phyloP scores from a whole-genome alignment of 768 basidiomycete genomes.

The Suillus subluteus region DNA sequence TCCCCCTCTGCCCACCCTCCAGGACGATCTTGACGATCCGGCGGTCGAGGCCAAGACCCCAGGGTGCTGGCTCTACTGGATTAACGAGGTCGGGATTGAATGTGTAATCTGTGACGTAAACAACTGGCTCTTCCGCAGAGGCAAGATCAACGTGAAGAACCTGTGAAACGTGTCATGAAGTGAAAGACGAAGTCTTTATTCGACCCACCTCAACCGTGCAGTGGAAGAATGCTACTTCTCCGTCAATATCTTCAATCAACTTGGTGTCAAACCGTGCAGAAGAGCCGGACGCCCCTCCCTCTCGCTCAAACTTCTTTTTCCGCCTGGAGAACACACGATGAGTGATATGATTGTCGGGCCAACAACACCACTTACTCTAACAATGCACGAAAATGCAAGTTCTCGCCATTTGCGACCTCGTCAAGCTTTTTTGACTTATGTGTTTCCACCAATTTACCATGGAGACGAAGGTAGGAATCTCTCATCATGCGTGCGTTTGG shows the following conservation, averaged over 20 bases:
- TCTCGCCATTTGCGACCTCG: slow-evolving; percentile 38
- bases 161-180: slow-evolving; percentile 34
- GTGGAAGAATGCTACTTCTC: slow-evolving; percentile 47
- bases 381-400: slow-evolving; percentile 49
- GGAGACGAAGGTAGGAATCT: slow-evolving; percentile 44
- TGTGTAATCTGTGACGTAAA: slow-evolving; percentile 74
- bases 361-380: slow-evolving; percentile 46
- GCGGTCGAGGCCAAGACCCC: slow-evolving; percentile 51
- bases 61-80: slow-evolving; percentile 33
- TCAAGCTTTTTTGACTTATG: slow-evolving; percentile 50
- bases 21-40: slow-evolving; percentile 56
- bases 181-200: background rate
- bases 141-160: slow-evolving; percentile 46
- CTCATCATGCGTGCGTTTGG: slow-evolving; percentile 52
- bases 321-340: slow-evolving; percentile 42
- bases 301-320: slow-evolving; percentile 44
- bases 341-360: slow-evolving; percentile 3
- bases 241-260: slow-evolving; percentile 50
- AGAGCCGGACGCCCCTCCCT: slow-evolving; percentile 25
- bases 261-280: slow-evolving; percentile 43
- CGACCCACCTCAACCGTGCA: slow-evolving; percentile 60
- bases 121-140: slow-evolving; percentile 36
- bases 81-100: slow-evolving; percentile 45
- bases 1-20: slow-evolving; percentile 48
- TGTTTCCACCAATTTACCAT: slow-evolving; percentile 54